A percentile compares a stretch with the other conserved stretches of the same genome.
These are phyloP conservation scores for Punica granatum DNA, from an alignment of 345 rosid genomes.

Conservation along the genomic window DNA sequence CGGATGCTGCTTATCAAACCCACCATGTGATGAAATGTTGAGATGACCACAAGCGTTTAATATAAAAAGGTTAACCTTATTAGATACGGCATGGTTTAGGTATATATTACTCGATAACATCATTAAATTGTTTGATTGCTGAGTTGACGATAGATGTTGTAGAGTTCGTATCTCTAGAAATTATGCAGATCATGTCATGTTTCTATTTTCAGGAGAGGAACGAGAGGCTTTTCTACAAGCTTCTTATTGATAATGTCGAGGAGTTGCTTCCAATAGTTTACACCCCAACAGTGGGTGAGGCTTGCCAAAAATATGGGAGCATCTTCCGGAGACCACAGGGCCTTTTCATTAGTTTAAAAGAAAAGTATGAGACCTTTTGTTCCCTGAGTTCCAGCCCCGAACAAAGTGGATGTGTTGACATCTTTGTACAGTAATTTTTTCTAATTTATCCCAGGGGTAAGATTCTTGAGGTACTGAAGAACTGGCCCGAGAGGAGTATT, in stretches of 20 bases:
- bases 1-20: too few species aligned
- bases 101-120: too few species aligned
- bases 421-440: not conserved
- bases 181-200: not conserved
- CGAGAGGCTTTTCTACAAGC: conserved; percentile 79
- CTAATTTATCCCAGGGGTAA: conserved; percentile 43
- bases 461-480: conserved; percentile 78
- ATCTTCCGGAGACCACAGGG: conserved; percentile 97
- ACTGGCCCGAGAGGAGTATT: conserved; percentile 79
- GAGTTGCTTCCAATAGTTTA: conserved; percentile 82
- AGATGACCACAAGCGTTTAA: too few species aligned
- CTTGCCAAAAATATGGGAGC: conserved; percentile 93
- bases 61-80: too few species aligned
- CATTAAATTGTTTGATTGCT: not conserved
- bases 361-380: conserved; percentile 41
- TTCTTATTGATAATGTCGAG: conserved; percentile 74
- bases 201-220: conserved; percentile 61
- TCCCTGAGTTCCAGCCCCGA: not conserved
- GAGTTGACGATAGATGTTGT: not conserved
- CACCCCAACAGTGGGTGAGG: conserved; percentile 94
- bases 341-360: conserved; percentile 82
- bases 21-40: too few species aligned
- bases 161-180: not conserved
- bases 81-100: too few species aligned
- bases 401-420: not conserved